Conservation (phyloP, 495 filamentous ascomycete species). For the Hypoxylon fragiforme region DNA sequence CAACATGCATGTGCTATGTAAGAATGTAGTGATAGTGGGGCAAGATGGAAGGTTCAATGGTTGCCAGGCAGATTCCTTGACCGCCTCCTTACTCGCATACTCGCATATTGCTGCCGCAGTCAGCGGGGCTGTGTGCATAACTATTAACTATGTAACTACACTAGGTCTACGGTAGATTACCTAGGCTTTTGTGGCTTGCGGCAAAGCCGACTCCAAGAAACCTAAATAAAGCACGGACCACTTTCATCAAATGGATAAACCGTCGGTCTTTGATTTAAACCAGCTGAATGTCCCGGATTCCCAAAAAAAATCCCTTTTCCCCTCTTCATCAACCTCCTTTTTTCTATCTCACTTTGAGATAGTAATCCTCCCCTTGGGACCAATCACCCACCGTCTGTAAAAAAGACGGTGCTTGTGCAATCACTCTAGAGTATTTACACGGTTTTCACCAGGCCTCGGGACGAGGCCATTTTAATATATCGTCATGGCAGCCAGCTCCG, state of each 20-base stretch:
- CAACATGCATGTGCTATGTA: no score
- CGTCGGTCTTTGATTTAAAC: conserved; percentile 3
- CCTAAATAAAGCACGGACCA: no score
- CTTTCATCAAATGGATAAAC: no score
- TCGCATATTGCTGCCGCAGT: neutral
- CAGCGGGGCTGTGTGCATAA: neutral
- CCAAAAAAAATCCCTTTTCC: conserved; percentile 15
- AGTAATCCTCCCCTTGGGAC: conserved; percentile 7
- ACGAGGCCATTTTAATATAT: conserved; percentile 36
- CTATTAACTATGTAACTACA: no score
- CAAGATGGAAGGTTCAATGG: no score
- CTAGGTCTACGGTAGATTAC: no score
- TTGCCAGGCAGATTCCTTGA: neutral
- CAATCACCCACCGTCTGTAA: conserved; percentile 30
- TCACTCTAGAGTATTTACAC: conserved; percentile 17
- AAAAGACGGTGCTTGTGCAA: conserved; percentile 33
- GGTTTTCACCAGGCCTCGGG: conserved; percentile 36
- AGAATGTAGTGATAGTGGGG: conserved; percentile 8
- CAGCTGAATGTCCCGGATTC: neutral
- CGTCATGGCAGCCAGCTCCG: conserved; percentile 27
- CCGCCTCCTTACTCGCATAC: neutral
- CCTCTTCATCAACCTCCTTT: conserved; percentile 22
- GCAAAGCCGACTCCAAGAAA: neutral
- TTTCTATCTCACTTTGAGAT: conserved; percentile 19
- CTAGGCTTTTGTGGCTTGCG: neutral